Evolutionary conservation across 305 asterid genomes (phyloP), one percentile per base, ranked within the genome.

Genomic region (Galium porrigens): DNA sequence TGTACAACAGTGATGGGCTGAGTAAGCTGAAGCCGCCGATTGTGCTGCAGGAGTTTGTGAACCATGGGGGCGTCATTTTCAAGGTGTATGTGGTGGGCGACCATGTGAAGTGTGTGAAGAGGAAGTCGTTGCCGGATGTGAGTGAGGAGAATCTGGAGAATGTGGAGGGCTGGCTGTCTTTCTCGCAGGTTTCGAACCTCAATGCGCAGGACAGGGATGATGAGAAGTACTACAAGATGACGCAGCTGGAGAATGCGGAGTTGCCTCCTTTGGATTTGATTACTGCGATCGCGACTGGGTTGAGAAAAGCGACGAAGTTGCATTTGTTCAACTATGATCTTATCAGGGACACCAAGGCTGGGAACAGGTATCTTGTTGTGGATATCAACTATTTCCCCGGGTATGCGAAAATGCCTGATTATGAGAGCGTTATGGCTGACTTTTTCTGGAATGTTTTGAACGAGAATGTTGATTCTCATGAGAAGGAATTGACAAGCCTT

Each of bases 331-430:
- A 88, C 61, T 88, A 86, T 61, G 94, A 88, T 73, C 81, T 88
- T 73, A 88, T 88, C 72, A 82, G 96, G 82, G 91, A 86, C 70
- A 75, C 72, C 51, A 76, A 75, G 66, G 66, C 73, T 25, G 89
- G 88, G 20, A 80, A 88, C 71, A 79, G 83, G 75, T 88, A 84
- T 59, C 94, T 86, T 54, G 88, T 88, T 22, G 76, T 86, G 7
- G 94, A 88, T 65, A 86, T 86, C 51, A 88, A 88, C 76, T 88
- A 88, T 70, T 88, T 86, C 75, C 96, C 94, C 1, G 89, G 94
- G 53, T 84, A 86, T 34, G 91, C 94, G 0, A 88, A 86, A 81
- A 86, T 88, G 96, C 96, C 94, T 2, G 48, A 80, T 75, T 88
- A 88, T 29, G 94, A 88, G 72, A 69, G 65, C 14, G 86, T 82